phyloP scores from a whole-genome alignment of 2,329 filamentous ascomycete species.

The Orbilia quercus region DNA sequence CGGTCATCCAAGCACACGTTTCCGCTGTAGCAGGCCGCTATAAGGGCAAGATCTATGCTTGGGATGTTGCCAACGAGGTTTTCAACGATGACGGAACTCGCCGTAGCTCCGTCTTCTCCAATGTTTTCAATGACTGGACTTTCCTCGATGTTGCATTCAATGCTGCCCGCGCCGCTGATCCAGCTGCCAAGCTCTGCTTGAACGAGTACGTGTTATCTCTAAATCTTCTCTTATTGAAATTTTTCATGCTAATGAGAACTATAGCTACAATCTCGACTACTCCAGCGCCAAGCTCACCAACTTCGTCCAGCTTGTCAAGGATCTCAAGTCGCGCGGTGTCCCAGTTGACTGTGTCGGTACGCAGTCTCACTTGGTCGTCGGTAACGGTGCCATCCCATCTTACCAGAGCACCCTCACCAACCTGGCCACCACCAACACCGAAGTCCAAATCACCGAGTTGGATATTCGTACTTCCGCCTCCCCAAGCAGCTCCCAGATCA shows the following conservation, averaged over 20 bases:
- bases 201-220: conserved; percentile 70
- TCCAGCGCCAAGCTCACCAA: conserved; percentile 70
- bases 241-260: conserved; percentile 8
- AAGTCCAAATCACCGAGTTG: conserved; percentile 75
- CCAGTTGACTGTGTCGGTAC: conserved; percentile 74
- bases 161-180: conserved; percentile 74
- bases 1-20: conserved; percentile 72
- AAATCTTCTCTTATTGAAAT: conserved; percentile 57
- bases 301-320: conserved; percentile 72
- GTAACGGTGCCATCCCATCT: conserved; percentile 64
- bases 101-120: conserved; percentile 73
- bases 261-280: conserved; percentile 72
- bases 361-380: conserved; percentile 69
- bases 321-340: conserved; percentile 71
- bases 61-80: conserved; percentile 73
- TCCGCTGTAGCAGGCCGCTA: conserved; percentile 70
- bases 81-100: conserved; percentile 70
- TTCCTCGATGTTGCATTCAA: conserved; percentile 77
- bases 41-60: conserved; percentile 73
- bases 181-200: conserved; percentile 77
- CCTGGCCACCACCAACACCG: conserved; percentile 68
- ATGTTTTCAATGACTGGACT: conserved; percentile 73
- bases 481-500: conserved; percentile 65
- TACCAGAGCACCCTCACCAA: conserved; percentile 66
- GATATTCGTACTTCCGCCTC: conserved; percentile 72